A percentile compares a stretch with the other conserved stretches of the same genome.
These are phyloP conservation scores for Salvia sclarea DNA, from an alignment of 305 asterid species.

Conservation along the genomic window DNA sequence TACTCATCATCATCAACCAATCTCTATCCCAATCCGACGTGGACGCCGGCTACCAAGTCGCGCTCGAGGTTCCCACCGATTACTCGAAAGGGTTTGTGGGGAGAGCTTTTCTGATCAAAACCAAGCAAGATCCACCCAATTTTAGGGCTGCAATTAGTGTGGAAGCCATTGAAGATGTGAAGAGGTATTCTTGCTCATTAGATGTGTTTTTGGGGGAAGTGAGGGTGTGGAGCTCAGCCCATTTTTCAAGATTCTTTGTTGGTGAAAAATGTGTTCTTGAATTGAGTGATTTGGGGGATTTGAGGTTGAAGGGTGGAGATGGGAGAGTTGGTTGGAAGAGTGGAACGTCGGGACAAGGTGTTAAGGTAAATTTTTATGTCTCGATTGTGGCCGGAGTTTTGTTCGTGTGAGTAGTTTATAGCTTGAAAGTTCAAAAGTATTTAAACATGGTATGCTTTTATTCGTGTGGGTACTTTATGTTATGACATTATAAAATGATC, in stretches of 20 bases:
- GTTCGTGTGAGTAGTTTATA: too few species aligned
- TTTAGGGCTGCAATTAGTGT: conserved; percentile 64
- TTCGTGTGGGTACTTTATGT: too few species aligned
- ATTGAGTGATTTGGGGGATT: conserved; percentile 52
- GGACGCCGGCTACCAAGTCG: conserved; percentile 49
- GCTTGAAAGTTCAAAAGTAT: too few species aligned
- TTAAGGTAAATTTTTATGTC: conserved; percentile 36
- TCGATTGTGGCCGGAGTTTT: neutral
- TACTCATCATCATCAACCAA: conserved; percentile 27
- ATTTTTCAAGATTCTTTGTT: conserved; percentile 58
- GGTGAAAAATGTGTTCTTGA: conserved; percentile 58
- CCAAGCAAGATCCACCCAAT: conserved; percentile 44
- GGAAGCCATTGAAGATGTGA: conserved; percentile 47
- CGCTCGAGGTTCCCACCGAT: conserved; percentile 58
- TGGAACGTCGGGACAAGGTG: conserved; percentile 83
- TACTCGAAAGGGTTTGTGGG: conserved; percentile 65
- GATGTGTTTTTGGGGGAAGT: conserved; percentile 69
- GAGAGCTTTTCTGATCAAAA: conserved; percentile 63
- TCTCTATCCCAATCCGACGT: conserved; percentile 47
- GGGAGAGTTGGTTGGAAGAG: conserved; percentile 70
- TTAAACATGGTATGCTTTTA: too few species aligned
- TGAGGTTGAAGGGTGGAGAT: conserved; percentile 54
- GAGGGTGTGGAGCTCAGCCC: conserved; percentile 83
- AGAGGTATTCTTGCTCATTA: conserved; percentile 59
- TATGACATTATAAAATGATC: too few species aligned